Evolutionary conservation across 805 yeast species (phyloP).

Genomic region (Candida ortonii): DNA sequence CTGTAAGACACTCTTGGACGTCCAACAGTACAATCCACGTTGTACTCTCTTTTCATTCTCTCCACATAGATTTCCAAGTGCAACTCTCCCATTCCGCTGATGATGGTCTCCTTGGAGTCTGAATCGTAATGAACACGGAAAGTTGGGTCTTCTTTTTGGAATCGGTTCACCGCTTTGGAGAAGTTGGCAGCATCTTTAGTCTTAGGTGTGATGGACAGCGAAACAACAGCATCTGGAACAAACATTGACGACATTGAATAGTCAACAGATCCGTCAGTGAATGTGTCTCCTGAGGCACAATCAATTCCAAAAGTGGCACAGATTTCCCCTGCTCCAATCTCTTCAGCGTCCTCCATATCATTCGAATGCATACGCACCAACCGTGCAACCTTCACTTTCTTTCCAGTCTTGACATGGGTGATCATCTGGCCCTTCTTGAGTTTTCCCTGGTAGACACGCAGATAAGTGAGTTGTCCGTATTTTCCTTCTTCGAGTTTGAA

Average conservation of each 20-base stretch:
- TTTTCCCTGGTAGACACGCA: slow-evolving; percentile 95
- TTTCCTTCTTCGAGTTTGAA: slow-evolving; percentile 98
- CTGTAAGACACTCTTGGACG: slow-evolving; percentile 98
- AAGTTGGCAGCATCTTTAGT: slow-evolving; percentile 84
- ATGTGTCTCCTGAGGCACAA: slow-evolving; percentile 98
- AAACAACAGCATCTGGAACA: slow-evolving; percentile 98
- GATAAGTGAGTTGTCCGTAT: slow-evolving; percentile 95
- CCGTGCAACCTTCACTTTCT: slow-evolving; percentile 88
- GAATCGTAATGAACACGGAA: slow-evolving; percentile 87
- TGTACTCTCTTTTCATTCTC: slow-evolving; percentile 96
- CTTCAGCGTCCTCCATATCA: slow-evolving; percentile 97
- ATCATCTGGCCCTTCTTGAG: slow-evolving; percentile 87
- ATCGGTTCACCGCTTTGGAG: slow-evolving; percentile 94
- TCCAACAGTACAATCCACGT: slow-evolving; percentile 93
- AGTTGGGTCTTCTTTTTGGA: slow-evolving; percentile 99
- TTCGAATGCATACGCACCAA: slow-evolving; percentile 98
- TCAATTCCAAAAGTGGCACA: slow-evolving; percentile 99
- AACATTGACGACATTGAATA: slow-evolving; percentile 97
- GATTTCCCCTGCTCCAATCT: slow-evolving; percentile 96
- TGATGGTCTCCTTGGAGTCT: slow-evolving; percentile 90
- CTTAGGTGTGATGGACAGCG: slow-evolving; percentile 85
- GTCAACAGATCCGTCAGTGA: slow-evolving; percentile 76
- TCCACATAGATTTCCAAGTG: slow-evolving; percentile 97
- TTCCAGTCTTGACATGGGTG: slow-evolving; percentile 86
- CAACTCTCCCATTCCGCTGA: slow-evolving; percentile 98